Base-by-base conservation (phyloP, 2,329 filamentous ascomycete genomes). In the Chaetomium globosum region DNA sequence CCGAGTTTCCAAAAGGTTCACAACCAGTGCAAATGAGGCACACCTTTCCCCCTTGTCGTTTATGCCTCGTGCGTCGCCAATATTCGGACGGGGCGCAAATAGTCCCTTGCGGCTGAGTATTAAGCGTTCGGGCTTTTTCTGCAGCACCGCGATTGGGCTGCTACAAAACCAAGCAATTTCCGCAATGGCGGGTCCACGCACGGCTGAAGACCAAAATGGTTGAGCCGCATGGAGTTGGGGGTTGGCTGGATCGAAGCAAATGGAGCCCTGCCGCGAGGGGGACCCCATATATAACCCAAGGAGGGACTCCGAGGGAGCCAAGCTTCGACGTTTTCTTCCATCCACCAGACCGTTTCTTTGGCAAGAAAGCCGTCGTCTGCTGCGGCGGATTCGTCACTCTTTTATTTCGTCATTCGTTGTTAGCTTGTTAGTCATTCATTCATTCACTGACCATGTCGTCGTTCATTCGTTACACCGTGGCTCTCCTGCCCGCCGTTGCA, bases 401-500 rank as follows among this genome's bases (percentile, higher is more conserved):
- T 53, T 53, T 53, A 16, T 19, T 21, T 16, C 30, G 59, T 55
- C 49, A 48, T 12, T 61, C 51, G 26, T 63, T 46, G 19, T 30
- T 54, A 21, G 28, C 56, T 63, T 31, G 19, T 30, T 54, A 21
- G 39, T 62, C 59, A 8, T n/a, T 52, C 51, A 8, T n/a, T 52
- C 51, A 39, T 57, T 61, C 28, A 43, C n/a, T 36, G 36, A 54
- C 43, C 51, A 68, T 68, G 64, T 48, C 67, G 64, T 48, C 67
- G 33, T 61, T 61, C 54, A 31, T 39, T 31, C 65, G 62, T 43
- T 62, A 54, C n/a, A 59, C 65, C 23, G 59, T 60, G 16, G 63
- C 67, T 21, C 57, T 65, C 52, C 61, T 69, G 4, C 67, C 67
- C 9, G 65, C 59, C 0, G 56, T 61, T 28, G 64, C 59, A n/a